phyloP scores from a whole-genome alignment of 345 rosid genomes.

The Crucihimalaya himalaica region DNA sequence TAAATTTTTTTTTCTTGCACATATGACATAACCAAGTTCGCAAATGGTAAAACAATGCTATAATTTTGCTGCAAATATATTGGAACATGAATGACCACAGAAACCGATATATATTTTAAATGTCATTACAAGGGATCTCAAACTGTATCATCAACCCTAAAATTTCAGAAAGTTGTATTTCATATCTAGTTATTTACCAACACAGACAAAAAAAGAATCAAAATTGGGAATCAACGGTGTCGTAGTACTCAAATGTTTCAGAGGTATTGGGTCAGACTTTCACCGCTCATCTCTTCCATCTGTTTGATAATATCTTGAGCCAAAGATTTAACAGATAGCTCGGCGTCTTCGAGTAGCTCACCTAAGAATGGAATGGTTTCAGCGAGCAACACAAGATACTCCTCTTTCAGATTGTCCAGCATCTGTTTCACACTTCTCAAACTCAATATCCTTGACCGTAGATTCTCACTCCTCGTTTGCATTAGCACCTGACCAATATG shows the following conservation, averaged over 20 bases:
- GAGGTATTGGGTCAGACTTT: slow-evolving; percentile 67
- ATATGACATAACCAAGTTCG: background rate
- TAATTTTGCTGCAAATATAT: background rate
- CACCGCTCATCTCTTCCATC: slow-evolving; percentile 91
- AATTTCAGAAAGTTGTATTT: background rate
- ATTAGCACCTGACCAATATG: slow-evolving; percentile 62
- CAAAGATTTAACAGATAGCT: slow-evolving; percentile 72
- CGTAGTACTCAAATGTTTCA: slow-evolving; percentile 28
- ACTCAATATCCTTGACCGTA: slow-evolving; percentile 73
- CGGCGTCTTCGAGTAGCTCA: slow-evolving; percentile 84
- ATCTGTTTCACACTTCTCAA: slow-evolving; percentile 73
- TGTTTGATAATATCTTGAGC: slow-evolving; percentile 85
- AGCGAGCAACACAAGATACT: slow-evolving; percentile 69
- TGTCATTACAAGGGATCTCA: background rate
- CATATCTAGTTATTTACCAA: slow-evolving; percentile 9
- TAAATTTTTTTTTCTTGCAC: background rate
- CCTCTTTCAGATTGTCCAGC: slow-evolving; percentile 81
- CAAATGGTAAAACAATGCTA: too few relatives aligned
- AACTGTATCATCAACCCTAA: background rate
- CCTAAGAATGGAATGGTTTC: slow-evolving; percentile 93
- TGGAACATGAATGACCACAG: background rate
- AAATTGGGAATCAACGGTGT: slow-evolving; percentile 5
- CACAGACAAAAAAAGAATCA: slow-evolving; percentile 23
- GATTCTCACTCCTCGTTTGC: slow-evolving; percentile 89
- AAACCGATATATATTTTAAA: background rate